These are phyloP conservation scores for Microcyclospora tardicrescens DNA, from an alignment of 2,329 filamentous ascomycete genomes.

Conservation along the genomic window DNA sequence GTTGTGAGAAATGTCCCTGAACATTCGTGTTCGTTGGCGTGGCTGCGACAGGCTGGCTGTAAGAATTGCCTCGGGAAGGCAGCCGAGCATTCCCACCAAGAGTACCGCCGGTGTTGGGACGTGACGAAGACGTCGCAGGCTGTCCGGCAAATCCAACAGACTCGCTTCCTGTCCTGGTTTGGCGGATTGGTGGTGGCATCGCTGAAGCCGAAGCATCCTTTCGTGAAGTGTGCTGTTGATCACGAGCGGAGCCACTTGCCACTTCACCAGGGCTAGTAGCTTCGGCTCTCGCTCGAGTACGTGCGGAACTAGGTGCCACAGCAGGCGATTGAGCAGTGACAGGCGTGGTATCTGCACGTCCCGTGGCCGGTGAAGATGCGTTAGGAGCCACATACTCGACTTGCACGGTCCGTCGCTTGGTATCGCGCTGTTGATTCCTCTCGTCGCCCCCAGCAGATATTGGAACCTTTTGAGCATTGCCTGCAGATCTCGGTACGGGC, in stretches of 20 bases:
- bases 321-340: background rate
- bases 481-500: slow-evolving; percentile 10
- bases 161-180: slow-evolving; percentile 41
- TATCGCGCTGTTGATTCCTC: slow-evolving; percentile 55
- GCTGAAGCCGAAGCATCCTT: slow-evolving; percentile 13
- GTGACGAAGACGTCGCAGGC: slow-evolving; percentile 32
- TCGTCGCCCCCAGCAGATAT: slow-evolving; percentile 9
- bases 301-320: slow-evolving; percentile 23
- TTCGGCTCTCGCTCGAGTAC: slow-evolving; percentile 42
- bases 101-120: slow-evolving; percentile 73
- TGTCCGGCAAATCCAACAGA: slow-evolving; percentile 21
- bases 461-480: slow-evolving; percentile 8
- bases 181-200: slow-evolving; percentile 24
- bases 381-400: slow-evolving; percentile 93
- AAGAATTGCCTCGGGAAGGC: slow-evolving; percentile 61
- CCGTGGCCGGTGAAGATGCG: slow-evolving; percentile 51
- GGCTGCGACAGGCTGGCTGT: slow-evolving; percentile 78
- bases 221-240: slow-evolving; percentile 5
- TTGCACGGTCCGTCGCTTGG: slow-evolving; percentile 87
- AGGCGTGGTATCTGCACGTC: slow-evolving; percentile 47
- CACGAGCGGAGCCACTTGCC: slow-evolving; percentile 17
- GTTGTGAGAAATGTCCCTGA: slow-evolving; percentile 79
- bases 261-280: slow-evolving; percentile 40
- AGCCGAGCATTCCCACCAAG: slow-evolving; percentile 48
- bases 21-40: slow-evolving; percentile 78